These are phyloP conservation scores for Biscutella auriculata DNA, from an alignment of 441 rosid species.

Conservation along the genomic window DNA sequence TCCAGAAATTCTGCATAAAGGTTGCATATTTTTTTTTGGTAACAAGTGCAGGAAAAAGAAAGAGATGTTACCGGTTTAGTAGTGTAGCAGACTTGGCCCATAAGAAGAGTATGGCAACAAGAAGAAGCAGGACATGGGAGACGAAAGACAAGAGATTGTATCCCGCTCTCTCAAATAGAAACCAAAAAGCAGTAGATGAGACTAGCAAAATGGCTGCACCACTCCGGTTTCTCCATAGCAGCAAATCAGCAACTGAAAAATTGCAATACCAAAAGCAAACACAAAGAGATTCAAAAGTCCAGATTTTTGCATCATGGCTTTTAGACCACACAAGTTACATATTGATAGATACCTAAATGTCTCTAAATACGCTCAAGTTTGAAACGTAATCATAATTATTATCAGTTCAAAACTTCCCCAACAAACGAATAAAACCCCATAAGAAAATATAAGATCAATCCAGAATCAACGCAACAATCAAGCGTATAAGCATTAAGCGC, in stretches of 20 bases:
- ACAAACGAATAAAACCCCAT: neutral
- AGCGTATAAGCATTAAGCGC: neutral
- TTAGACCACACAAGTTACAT: neutral
- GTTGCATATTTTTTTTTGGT: neutral
- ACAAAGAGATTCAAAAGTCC: neutral
- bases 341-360: neutral
- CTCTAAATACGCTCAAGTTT: neutral
- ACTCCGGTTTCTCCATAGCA: slow-evolving; percentile 60
- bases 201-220: slow-evolving; percentile 35
- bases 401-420: neutral
- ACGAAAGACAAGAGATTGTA: slow-evolving; percentile 63
- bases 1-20: neutral
- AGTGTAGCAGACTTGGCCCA: slow-evolving; percentile 95
- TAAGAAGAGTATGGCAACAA: slow-evolving; percentile 56
- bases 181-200: slow-evolving; percentile 50
- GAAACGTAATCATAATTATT: neutral
- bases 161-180: slow-evolving; percentile 60
- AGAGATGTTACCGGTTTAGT: slow-evolving; percentile 54
- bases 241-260: slow-evolving; percentile 57
- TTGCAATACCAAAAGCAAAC: neutral
- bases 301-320: neutral
- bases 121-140: slow-evolving; percentile 64
- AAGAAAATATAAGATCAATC: neutral
- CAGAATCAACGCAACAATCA: neutral
- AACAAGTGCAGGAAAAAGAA: neutral